Percentiles rank a stretch among this genome's conserved stretches.
phyloP scores from a whole-genome alignment of 2,329 filamentous ascomycete species.

The Beauveria asiatica region DNA sequence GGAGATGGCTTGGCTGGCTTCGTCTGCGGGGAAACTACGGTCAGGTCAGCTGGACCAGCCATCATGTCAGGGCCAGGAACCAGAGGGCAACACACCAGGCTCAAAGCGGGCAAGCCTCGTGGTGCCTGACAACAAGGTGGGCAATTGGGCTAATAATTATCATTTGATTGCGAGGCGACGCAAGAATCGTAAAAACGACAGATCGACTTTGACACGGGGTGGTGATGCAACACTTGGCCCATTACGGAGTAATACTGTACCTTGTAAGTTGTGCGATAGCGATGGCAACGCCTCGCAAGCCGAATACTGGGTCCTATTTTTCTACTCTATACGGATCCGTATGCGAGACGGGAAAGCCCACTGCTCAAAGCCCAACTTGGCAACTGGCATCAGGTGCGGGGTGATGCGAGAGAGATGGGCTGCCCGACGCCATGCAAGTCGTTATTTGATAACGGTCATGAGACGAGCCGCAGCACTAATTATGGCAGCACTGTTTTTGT shows the following conservation, averaged over 20 bases:
- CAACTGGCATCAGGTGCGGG: not conserved
- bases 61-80: constrained; percentile 11
- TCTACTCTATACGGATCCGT: not conserved
- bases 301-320: not conserved
- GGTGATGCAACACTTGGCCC: not conserved
- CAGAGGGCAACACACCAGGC: not conserved
- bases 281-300: not conserved
- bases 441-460: not conserved
- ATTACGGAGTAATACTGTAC: not conserved
- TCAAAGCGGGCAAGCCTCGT: not conserved
- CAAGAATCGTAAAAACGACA: constrained; percentile 1
- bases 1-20: not conserved
- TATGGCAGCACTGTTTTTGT: not conserved
- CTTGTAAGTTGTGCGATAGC: too few relatives aligned
- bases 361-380: not conserved
- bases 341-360: not conserved
- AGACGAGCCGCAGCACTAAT: not conserved
- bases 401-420: not conserved
- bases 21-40: not conserved
- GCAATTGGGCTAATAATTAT: too few relatives aligned
- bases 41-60: constrained; percentile 10
- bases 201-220: not conserved
- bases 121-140: not conserved
- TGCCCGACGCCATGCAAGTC: not conserved
- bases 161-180: not conserved